A percentile compares a stretch with the other conserved stretches of the same genome.
phyloP scores from a whole-genome alignment of 345 rosid genomes.

The Sisymbrium altissimum region DNA sequence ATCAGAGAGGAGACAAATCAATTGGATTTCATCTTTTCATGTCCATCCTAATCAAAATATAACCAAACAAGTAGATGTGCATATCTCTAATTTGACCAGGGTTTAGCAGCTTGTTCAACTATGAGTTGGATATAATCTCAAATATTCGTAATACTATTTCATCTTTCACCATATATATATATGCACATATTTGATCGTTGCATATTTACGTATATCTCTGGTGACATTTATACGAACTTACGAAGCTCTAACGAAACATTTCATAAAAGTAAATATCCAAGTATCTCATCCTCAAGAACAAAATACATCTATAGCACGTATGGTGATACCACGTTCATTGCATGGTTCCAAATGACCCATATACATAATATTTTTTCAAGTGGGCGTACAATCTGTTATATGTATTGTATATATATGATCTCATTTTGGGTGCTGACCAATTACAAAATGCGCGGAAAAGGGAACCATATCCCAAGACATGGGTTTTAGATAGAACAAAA shows the following conservation, averaged over 20 bases:
- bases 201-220: too few species aligned
- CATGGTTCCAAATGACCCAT: not conserved
- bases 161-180: not conserved
- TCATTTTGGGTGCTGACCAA: not conserved
- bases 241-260: not conserved
- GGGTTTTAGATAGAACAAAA: constrained; percentile 21
- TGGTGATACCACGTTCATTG: not conserved
- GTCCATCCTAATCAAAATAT: not conserved
- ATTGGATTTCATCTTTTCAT: not conserved
- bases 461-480: constrained; percentile 30
- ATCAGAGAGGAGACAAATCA: not conserved
- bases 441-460: constrained; percentile 9
- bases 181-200: not conserved
- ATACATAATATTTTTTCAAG: not conserved
- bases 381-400: not conserved
- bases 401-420: not conserved
- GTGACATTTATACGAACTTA: not conserved
- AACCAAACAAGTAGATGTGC: not conserved
- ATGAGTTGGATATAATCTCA: not conserved
- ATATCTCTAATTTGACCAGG: not conserved
- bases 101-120: not conserved
- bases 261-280: not conserved
- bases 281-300: not conserved
- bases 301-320: not conserved
- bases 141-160: not conserved